Conservation (phyloP, 129 eudicot species). For the Escallonia herrerae region DNA sequence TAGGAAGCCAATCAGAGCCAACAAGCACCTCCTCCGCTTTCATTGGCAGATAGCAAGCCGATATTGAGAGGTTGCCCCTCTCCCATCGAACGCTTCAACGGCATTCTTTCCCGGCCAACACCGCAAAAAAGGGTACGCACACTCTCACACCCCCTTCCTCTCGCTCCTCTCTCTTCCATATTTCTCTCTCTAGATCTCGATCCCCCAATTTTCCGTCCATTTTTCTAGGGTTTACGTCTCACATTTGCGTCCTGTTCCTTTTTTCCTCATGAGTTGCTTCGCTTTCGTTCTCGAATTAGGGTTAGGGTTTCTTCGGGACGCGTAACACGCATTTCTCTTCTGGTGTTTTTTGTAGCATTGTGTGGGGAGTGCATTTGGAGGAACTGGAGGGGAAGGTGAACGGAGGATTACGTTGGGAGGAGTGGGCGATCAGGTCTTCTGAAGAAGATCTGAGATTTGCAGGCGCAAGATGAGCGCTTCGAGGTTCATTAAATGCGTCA, state of each 20-base stretch:
- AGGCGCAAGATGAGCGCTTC: conserved; percentile 74
- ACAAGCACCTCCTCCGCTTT: not conserved
- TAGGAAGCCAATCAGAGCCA: not conserved
- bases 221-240: conserved; percentile 10
- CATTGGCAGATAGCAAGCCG: not conserved
- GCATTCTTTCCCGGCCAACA: conserved; percentile 57
- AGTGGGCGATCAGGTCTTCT: conserved; percentile 46
- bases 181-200: conserved; percentile 22
- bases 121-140: conserved; percentile 6
- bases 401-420: not conserved
- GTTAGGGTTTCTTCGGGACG: conserved; percentile 24
- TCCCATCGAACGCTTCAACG: conserved; percentile 50
- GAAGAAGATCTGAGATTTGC: conserved; percentile 43
- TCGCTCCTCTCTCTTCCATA: too few species aligned
- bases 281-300: conserved; percentile 13
- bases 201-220: conserved; percentile 12
- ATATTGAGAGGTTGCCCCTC: conserved; percentile 4
- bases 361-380: not conserved
- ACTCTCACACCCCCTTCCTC: conserved; percentile 2
- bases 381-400: conserved; percentile 4
- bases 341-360: not conserved
- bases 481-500: conserved; percentile 89
- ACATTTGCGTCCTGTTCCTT: not conserved
- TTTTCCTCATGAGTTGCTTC: conserved; percentile 9
- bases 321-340: too few species aligned